These are phyloP conservation scores for Gossypium anomalum DNA, from an alignment of 345 rosid species.

Conservation along the genomic window DNA sequence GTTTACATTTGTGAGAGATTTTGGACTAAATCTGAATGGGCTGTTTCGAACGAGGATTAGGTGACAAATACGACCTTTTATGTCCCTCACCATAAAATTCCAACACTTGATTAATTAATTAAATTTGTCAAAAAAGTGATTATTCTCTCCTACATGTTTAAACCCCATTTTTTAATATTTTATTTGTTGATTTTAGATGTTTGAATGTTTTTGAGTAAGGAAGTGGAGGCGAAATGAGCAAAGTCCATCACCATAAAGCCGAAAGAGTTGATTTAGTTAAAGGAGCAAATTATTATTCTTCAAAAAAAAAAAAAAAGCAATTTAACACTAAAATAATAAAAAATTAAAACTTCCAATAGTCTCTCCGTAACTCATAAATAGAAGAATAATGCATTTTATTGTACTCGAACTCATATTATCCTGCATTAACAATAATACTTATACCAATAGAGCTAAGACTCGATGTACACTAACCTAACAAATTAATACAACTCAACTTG, in stretches of 20 bases:
- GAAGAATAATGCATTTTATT: fast-evolving
- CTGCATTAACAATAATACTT: too few relatives aligned
- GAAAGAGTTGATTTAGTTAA: neutral
- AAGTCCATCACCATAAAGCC: neutral
- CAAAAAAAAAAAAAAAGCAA: neutral
- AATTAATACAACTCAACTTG: too few relatives aligned
- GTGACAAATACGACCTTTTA: neutral
- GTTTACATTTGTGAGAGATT: neutral
- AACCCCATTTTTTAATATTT: neutral
- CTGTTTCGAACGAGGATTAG: neutral
- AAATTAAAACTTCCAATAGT: too few relatives aligned
- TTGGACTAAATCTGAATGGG: neutral
- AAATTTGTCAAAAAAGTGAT: too few relatives aligned
- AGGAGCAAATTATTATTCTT: neutral
- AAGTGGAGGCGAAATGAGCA: neutral
- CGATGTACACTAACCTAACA: fast-evolving
- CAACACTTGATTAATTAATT: neutral
- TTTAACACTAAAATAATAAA: neutral
- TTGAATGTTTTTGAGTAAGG: neutral
- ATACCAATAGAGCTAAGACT: fast-evolving
- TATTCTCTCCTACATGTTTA: neutral
- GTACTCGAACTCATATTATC: fast-evolving
- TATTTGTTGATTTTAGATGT: neutral
- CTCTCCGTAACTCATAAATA: too few relatives aligned
- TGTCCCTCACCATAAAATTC: neutral